Percentiles rank a stretch among this genome's conserved stretches.
Conservation (phyloP, 768 basidiomycete genomes). For the Hypsizygus marmoreus region DNA sequence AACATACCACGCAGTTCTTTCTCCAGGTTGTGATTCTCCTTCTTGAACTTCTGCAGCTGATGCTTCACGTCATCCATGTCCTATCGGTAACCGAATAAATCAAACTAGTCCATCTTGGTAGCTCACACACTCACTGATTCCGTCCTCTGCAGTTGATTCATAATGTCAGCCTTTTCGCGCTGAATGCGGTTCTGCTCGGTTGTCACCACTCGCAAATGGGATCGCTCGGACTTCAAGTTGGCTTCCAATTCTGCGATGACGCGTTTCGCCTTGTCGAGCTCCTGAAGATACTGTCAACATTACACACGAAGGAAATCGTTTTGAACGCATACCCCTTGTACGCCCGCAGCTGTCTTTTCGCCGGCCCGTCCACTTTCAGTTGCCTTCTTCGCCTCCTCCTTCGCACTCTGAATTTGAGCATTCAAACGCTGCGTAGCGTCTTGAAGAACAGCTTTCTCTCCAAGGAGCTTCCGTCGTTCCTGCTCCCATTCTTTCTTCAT, state of each 20-base stretch:
- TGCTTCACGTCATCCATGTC: conserved; percentile 79
- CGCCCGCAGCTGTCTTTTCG: conserved; percentile 48
- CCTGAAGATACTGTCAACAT: conserved; percentile 42
- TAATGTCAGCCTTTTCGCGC: conserved; percentile 65
- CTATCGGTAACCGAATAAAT: conserved; percentile 37
- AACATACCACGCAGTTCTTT: conserved; percentile 67
- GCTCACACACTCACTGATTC: conserved; percentile 56
- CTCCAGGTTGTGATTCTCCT: conserved; percentile 74
- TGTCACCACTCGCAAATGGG: conserved; percentile 60
- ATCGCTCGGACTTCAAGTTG: conserved; percentile 71
- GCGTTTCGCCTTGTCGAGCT: conserved; percentile 66
- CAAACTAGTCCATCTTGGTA: conserved; percentile 2
- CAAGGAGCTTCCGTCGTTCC: conserved; percentile 63
- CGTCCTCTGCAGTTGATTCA: conserved; percentile 66
- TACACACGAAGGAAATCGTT: neutral
- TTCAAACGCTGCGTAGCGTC: conserved; percentile 70
- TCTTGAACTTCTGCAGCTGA: conserved; percentile 69
- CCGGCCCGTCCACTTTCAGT: conserved; percentile 53
- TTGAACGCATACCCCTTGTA: conserved; percentile 58
- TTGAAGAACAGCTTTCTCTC: conserved; percentile 73
- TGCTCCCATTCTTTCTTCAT: conserved; percentile 72
- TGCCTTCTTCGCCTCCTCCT: conserved; percentile 57
- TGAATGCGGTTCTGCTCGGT: conserved; percentile 64
- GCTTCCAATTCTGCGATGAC: conserved; percentile 70
- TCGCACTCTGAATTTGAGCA: conserved; percentile 55